These are phyloP conservation scores for Lipomyces starkeyi DNA, from an alignment of 805 yeast genomes.

Conservation along the genomic window DNA sequence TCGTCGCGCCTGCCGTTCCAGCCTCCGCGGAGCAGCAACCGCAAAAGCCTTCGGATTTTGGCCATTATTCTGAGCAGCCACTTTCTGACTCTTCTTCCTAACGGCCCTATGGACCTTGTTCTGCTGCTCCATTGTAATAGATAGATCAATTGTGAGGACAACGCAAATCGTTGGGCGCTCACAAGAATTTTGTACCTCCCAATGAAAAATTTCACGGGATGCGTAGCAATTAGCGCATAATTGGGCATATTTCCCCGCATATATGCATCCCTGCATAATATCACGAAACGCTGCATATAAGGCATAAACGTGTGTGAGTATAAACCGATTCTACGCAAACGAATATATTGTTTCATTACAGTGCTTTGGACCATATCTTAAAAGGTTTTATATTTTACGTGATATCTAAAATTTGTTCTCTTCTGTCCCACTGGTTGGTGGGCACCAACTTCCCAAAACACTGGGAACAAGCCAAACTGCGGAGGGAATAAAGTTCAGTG, in stretches of 20 bases:
- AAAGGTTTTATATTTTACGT: too few relatives aligned
- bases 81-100: constrained; percentile 29
- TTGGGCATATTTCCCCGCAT: not conserved
- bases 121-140: constrained; percentile 56
- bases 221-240: not conserved
- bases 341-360: too few relatives aligned
- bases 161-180: not conserved
- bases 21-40: constrained; percentile 81
- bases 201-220: constrained; percentile 4
- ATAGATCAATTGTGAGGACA: too few relatives aligned
- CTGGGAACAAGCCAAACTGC: too few relatives aligned
- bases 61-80: constrained; percentile 71
- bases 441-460: too few relatives aligned
- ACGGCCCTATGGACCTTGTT: constrained; percentile 82
- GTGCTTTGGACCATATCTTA: too few relatives aligned
- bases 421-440: too few relatives aligned
- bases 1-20: constrained; percentile 82
- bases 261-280: constrained; percentile 12
- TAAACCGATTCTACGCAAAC: too few relatives aligned
- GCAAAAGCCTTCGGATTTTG: constrained; percentile 81
- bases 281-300: not conserved
- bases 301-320: not conserved
- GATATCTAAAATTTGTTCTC: too few relatives aligned
- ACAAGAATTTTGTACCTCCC: constrained; percentile 12
- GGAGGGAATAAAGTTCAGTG: not conserved